Percentiles rank a stretch among this genome's conserved stretches.
Evolutionary conservation across 495 filamentous ascomycete species (phyloP).

Genomic region (Penicillium riverlandense): DNA sequence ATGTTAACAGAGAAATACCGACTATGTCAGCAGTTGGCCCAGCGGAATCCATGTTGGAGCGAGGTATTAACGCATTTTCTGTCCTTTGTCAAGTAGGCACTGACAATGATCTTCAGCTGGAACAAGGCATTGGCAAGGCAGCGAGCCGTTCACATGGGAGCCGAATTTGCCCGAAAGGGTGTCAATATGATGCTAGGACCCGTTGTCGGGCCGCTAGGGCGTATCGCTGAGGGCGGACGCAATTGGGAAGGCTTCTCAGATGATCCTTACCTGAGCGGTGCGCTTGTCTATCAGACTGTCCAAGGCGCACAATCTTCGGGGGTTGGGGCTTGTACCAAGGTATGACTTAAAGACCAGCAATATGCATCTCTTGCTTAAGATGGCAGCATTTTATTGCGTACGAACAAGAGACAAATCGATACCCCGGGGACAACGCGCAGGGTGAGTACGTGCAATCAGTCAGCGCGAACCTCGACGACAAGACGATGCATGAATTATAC

Average conservation of each 20-base stretch:
- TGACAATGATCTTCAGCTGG: constrained; percentile 19
- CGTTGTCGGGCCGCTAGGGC: constrained; percentile 65
- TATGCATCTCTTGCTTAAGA: constrained; percentile 17
- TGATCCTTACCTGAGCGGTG: constrained; percentile 47
- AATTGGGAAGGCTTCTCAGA: constrained; percentile 59
- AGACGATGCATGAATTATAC: constrained; percentile 64
- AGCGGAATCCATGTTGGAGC: constrained; percentile 51
- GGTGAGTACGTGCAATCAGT: constrained; percentile 36
- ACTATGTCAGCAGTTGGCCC: constrained; percentile 53
- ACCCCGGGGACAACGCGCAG: constrained; percentile 26
- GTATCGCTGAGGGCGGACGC: constrained; percentile 59
- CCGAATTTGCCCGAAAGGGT: constrained; percentile 48
- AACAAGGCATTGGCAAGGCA: constrained; percentile 50
- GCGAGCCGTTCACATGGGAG: constrained; percentile 43
- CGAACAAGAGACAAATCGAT: constrained; percentile 54
- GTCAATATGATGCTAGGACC: constrained; percentile 51
- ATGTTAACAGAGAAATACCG: constrained; percentile 20
- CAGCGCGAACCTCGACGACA: constrained; percentile 56
- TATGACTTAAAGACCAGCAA: constrained; percentile 9
- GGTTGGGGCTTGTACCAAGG: constrained; percentile 64
- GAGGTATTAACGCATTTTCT: constrained; percentile 2
- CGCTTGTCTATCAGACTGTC: constrained; percentile 43
- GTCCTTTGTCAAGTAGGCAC: not conserved
- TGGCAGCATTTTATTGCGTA: constrained; percentile 56
- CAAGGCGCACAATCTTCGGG: constrained; percentile 47